Percentiles rank a stretch among this genome's conserved stretches.
Evolutionary conservation across 106 monocot genomes (phyloP).

Genomic region (Dioscorea dumetorum): DNA sequence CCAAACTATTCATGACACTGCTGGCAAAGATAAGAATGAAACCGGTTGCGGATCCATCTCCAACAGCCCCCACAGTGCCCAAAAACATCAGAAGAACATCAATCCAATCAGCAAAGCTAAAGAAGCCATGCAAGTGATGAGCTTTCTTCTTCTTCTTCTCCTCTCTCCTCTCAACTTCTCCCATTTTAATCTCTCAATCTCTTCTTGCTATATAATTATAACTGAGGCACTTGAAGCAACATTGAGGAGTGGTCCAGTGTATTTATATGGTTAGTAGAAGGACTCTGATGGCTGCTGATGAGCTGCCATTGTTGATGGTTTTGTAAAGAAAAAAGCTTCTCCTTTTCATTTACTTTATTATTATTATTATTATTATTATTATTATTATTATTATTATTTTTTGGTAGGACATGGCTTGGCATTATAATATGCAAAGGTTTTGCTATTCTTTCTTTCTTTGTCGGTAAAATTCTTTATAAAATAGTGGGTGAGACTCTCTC

Average conservation of each 20-base stretch:
- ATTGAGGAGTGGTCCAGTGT: not conserved
- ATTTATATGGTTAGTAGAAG: too few relatives aligned
- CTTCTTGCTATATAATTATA: not conserved
- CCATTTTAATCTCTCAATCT: not conserved
- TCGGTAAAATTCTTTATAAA: not conserved
- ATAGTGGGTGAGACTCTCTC: not conserved
- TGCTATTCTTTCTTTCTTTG: not conserved
- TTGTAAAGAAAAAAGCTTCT: not conserved
- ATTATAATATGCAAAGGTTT: not conserved
- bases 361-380: too few relatives aligned
- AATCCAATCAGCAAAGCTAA: conserved; percentile 47
- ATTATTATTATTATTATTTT: too few relatives aligned
- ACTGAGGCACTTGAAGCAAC: not conserved
- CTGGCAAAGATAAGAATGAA: conserved; percentile 59
- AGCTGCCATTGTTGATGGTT: too few relatives aligned
- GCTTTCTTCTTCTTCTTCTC: conserved; percentile 9
- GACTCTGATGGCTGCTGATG: too few relatives aligned
- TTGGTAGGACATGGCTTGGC: not conserved
- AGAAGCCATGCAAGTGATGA: conserved; percentile 22
- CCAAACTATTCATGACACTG: conserved; percentile 59
- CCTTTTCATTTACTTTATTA: not conserved
- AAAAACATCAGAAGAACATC: conserved; percentile 64
- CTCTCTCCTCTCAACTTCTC: not conserved
- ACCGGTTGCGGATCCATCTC: conserved; percentile 70
- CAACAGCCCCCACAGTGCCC: conserved; percentile 67